Evolutionary conservation across 2,329 filamentous ascomycete species (phyloP).

Genomic region (Diaporthe longicolla): DNA sequence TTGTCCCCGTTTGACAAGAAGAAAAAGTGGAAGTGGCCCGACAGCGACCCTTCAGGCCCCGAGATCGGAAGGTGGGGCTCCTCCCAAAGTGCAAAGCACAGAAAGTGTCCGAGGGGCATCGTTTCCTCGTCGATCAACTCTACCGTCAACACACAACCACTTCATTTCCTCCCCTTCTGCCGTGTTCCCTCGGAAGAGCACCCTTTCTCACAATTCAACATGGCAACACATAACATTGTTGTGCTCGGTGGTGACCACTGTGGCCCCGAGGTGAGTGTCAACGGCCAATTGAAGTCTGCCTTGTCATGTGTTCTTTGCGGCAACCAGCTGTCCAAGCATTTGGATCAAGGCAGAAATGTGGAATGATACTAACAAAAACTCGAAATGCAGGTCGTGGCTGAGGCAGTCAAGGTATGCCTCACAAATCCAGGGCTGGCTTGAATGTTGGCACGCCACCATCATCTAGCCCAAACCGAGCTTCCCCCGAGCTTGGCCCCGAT

Average conservation of each 20-base stretch:
- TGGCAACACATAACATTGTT: conserved; percentile 83
- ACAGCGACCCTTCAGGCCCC: conserved; percentile 29
- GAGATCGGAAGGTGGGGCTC: conserved; percentile 42
- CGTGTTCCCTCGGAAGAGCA: not conserved
- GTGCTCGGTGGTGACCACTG: conserved; percentile 88
- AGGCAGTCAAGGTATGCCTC: conserved; percentile 82
- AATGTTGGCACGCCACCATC: conserved; percentile 19
- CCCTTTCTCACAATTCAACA: conserved; percentile 51
- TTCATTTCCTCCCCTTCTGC: not conserved
- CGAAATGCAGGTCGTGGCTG: conserved; percentile 77
- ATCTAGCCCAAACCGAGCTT: conserved; percentile 2
- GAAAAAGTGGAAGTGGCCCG: conserved; percentile 30
- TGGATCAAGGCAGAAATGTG: not conserved
- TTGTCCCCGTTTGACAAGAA: conserved; percentile 5
- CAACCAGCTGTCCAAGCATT: not conserved
- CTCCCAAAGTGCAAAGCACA: conserved; percentile 20
- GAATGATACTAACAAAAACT: not conserved
- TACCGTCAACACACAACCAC: not conserved
- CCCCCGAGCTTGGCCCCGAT: conserved; percentile 3
- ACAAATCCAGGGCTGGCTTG: conserved; percentile 10
- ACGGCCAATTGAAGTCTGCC: not conserved
- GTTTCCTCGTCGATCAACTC: conserved; percentile 31
- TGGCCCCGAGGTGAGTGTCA: conserved; percentile 80
- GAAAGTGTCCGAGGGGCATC: conserved; percentile 35
- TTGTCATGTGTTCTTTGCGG: not conserved